Base-by-base conservation (phyloP, 2,329 filamentous ascomycete genomes). In the Fusarium sp. region DNA sequence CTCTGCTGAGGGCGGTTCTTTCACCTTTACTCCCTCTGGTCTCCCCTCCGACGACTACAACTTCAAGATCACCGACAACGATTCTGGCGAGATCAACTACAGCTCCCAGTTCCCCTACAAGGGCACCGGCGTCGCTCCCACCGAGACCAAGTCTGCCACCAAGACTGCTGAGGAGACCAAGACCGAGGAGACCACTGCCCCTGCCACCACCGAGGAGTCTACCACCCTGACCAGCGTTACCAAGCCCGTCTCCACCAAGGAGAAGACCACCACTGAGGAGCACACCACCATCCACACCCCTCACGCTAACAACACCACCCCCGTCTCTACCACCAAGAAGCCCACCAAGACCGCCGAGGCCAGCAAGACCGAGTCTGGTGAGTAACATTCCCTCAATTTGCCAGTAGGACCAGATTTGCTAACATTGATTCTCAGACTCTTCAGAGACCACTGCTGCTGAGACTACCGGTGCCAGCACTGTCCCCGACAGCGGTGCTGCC, bases 11-110 rank as follows among this genome's bases (percentile, higher is more conserved):
- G 73, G 70, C 28, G 51, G 68, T 37, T 76, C 76, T 34, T 75
- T 72, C 73, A 77, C 73, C 18, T 73, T 78, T 54, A 80, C 73
- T 12, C 76, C 77, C 30, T 30, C 52, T 15, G 60, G 66, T 54
- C 47, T 80, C 6, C 75, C 75, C 54, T 67, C 76, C 23, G 80
- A 74, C 66, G 66, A 61, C 46, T 82, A 82, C 75, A 74, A 70
- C 73, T 79, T 81, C 73, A 75, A 77, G 70, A 80, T 81, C 70
- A 65, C 52, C 41, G 67, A 77, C 71, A 77, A 77, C 66, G 54
- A 64, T 13, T 51, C 66, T 53, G 68, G 66, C 30, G 62, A 75
- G 12, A 11, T 39, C 68, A 82, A 82, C 78, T 82, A 78, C 74
- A 77, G 75, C 70, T 8, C 18, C 3, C 75, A 78, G 70, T 82